These are phyloP conservation scores for Tulasnella sp. DNA, from an alignment of 768 basidiomycete genomes.

Conservation along the genomic window DNA sequence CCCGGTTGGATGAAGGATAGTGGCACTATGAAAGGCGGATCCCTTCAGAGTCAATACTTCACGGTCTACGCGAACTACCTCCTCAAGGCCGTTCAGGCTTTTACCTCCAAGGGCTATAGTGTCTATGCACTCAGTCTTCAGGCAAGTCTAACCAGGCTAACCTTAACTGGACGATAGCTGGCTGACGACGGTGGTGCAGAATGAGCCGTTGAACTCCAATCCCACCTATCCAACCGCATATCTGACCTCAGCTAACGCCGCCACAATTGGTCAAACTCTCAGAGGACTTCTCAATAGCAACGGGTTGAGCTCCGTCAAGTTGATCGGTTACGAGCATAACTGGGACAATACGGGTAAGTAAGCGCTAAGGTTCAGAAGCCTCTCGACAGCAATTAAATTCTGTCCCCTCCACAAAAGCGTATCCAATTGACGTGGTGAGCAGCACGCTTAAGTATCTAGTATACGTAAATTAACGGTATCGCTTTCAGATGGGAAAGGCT, in stretches of 20 bases:
- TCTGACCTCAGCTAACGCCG: conserved; percentile 54
- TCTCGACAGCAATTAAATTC: conserved; percentile 27
- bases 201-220: conserved; percentile 53
- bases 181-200: conserved; percentile 39
- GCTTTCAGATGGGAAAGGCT: conserved; percentile 26
- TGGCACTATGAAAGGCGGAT: conserved; percentile 32
- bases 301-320: conserved; percentile 53
- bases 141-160: conserved; percentile 32
- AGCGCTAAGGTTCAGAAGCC: neutral
- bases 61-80: conserved; percentile 51
- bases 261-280: conserved; percentile 53
- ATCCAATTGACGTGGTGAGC: conserved; percentile 55
- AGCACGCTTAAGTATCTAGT: neutral
- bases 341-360: conserved; percentile 53
- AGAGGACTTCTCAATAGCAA: conserved; percentile 59
- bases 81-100: conserved; percentile 66
- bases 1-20: conserved; percentile 77
- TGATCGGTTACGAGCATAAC: conserved; percentile 55
- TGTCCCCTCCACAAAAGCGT: conserved; percentile 35
- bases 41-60: conserved; percentile 9
- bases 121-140: conserved; percentile 61
- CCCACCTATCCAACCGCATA: conserved; percentile 64
- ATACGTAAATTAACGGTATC: neutral
- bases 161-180: neutral
- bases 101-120: conserved; percentile 54